Evolutionary conservation across 2,329 filamentous ascomycete species (phyloP), one percentile per base, ranked within the genome.

Genomic region (Aspergillus caelatus): DNA sequence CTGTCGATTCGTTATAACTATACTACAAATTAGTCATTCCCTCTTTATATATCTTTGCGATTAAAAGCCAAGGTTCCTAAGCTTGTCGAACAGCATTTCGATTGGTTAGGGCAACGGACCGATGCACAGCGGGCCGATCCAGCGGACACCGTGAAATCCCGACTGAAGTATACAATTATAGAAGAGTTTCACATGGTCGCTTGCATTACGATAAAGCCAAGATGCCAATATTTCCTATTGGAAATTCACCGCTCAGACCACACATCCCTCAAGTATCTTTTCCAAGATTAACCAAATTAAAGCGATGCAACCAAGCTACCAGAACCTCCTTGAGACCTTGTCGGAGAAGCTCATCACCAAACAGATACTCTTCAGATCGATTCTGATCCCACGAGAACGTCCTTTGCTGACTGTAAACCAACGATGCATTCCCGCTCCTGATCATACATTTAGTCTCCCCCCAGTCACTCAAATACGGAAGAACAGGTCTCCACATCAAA

Each of bases 241-340:
- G 43, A 23, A 23, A 8, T 23, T 28, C 14, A 32, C 23, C 5
- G 30, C 11, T 23, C 14, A n/a, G 26, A 9, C 9, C 8, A 52
- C 3, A 19, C 3, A 2, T 5, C 16, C 26, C 23, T 52, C 7
- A 28, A 4, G 9, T 28, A 28, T 4, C 16, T 14, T 34, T 14
- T 21, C 12, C 52, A 23, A 39, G 34, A 26, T 21, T 7, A 41
- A 55, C 5, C 52, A 55, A 19, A n/a, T 39, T 32, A 9, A 21
- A 55, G n/a, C 52, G 34, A 26, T 55, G 19, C n/a, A 55, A 12
- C 52, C 34, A 55, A 23, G 52, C 52, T 21, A 55, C 10, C 19
- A 55, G 34, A 41, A 55, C 52, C 32, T 55, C 52, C 9, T 39
- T 55, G 32, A 55, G 34, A 4, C 52, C 52, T n/a, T 55, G 52